Evolutionary conservation across 768 basidiomycete species (phyloP).

Genomic region (Dioszegia hungarica): DNA sequence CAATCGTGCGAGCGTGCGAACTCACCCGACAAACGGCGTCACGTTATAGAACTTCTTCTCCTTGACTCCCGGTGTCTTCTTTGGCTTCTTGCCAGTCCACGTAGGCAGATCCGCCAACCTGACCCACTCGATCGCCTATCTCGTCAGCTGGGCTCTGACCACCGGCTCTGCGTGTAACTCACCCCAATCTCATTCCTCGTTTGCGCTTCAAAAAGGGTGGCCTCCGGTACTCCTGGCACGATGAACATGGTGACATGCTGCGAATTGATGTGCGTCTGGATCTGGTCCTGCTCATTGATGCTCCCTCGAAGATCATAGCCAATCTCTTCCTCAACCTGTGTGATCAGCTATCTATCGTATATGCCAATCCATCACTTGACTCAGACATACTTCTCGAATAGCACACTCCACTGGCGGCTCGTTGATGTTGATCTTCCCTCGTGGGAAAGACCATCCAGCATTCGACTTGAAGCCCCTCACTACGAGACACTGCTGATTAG

Average conservation of each 20-base stretch:
- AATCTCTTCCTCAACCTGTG: constrained; percentile 90
- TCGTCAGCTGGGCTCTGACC: neutral
- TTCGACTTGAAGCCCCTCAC: constrained; percentile 98
- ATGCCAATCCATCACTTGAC: neutral
- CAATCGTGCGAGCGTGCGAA: neutral
- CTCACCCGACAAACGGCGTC: constrained; percentile 73
- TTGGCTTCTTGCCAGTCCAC: constrained; percentile 64
- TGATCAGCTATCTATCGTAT: neutral
- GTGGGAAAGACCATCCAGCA: constrained; percentile 98
- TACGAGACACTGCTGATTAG: constrained; percentile 68
- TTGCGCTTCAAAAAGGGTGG: constrained; percentile 82
- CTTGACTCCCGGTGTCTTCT: constrained; percentile 38
- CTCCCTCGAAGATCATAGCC: constrained; percentile 65
- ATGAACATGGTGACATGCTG: constrained; percentile 88
- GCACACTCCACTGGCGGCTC: constrained; percentile 82
- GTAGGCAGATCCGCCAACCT: constrained; percentile 80
- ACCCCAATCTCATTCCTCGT: constrained; percentile 98
- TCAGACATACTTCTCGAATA: constrained; percentile 71
- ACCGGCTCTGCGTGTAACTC: constrained; percentile 31
- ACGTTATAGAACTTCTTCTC: constrained; percentile 84
- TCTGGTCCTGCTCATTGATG: constrained; percentile 57
- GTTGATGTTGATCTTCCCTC: constrained; percentile 97
- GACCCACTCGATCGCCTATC: constrained; percentile 95
- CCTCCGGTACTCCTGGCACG: constrained; percentile 79
- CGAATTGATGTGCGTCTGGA: constrained; percentile 81